Conservation (phyloP, 768 basidiomycete species). For the Lactarius quietus region DNA sequence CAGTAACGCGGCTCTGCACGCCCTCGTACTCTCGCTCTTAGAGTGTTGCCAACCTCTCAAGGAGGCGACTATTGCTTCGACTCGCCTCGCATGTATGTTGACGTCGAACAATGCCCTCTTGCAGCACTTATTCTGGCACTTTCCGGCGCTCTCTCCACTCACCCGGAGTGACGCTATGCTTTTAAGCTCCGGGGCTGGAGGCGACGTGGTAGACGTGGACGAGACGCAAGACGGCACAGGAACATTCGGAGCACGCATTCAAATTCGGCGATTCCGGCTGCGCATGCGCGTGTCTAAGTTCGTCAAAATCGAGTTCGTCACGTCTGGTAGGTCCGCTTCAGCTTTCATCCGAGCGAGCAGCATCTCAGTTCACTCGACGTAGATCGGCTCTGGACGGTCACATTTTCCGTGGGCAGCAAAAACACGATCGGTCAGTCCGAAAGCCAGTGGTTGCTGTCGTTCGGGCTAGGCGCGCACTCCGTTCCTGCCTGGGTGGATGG, state of each 20-base stretch:
- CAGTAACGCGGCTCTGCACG: slow-evolving; percentile 18
- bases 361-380: background rate
- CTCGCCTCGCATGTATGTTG: slow-evolving; percentile 62
- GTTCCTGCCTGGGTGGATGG: slow-evolving; percentile 57
- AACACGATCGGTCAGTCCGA: slow-evolving; percentile 12
- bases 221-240: slow-evolving; percentile 40
- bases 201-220: slow-evolving; percentile 47
- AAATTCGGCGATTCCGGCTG: slow-evolving; percentile 58
- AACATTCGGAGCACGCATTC: slow-evolving; percentile 51
- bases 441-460: slow-evolving; percentile 40
- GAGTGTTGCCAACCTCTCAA: slow-evolving; percentile 41
- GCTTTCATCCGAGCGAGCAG: too few relatives aligned
- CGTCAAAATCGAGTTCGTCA: slow-evolving; percentile 63
- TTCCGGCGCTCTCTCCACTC: slow-evolving; percentile 48
- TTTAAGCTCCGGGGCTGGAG: slow-evolving; percentile 40
- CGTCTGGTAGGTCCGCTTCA: slow-evolving; percentile 39
- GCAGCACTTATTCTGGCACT: slow-evolving; percentile 49
- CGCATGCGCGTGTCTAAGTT: slow-evolving; percentile 61
- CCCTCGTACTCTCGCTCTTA: slow-evolving; percentile 49
- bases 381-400: slow-evolving; percentile 57
- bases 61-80: slow-evolving; percentile 36
- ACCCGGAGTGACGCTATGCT: slow-evolving; percentile 50
- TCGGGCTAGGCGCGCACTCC: slow-evolving; percentile 52
- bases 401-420: slow-evolving; percentile 35
- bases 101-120: slow-evolving; percentile 59